These are phyloP conservation scores for Dactylorhiza incarnata DNA, from an alignment of 106 monocot genomes.

Conservation along the genomic window DNA sequence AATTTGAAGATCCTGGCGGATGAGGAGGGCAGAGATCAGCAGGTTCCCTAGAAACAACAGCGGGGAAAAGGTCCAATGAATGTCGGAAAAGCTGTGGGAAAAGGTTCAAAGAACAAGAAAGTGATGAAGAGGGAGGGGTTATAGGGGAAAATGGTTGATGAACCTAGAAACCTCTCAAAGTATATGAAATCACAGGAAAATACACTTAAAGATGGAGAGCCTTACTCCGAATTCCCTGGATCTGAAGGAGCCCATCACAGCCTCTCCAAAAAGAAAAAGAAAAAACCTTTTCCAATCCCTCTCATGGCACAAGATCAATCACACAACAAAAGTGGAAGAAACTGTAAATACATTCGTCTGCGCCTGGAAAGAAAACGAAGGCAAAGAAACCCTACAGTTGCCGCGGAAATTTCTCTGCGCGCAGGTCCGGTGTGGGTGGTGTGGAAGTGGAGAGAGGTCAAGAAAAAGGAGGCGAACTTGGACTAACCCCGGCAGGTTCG, in stretches of 20 bases:
- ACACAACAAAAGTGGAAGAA: no score
- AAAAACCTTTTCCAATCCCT: neutral
- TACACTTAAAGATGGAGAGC: slow-evolving; percentile 9
- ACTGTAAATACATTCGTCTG: no score
- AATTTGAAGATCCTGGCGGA: no score
- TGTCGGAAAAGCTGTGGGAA: no score
- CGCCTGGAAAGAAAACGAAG: neutral
- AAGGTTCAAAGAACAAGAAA: neutral
- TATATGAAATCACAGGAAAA: slow-evolving; percentile 14
- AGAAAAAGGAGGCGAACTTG: neutral
- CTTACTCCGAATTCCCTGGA: slow-evolving; percentile 27
- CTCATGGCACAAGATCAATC: neutral
- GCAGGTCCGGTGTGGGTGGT: no score
- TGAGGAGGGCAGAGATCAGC: no score
- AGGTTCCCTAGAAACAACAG: no score
- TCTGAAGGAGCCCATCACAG: slow-evolving; percentile 23
- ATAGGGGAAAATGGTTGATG: neutral
- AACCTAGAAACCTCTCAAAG: slow-evolving; percentile 9
- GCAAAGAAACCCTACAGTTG: no score
- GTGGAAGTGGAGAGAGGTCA: no score
- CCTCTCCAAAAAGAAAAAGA: neutral
- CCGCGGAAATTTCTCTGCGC: no score
- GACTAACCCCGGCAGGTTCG: no score
- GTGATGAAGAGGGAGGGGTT: neutral
- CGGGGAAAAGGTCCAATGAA: no score